Evolutionary conservation across 1,284 basidiomycete genomes (phyloP).

Genomic region (Ceratorhiza oryzae-sativae): DNA sequence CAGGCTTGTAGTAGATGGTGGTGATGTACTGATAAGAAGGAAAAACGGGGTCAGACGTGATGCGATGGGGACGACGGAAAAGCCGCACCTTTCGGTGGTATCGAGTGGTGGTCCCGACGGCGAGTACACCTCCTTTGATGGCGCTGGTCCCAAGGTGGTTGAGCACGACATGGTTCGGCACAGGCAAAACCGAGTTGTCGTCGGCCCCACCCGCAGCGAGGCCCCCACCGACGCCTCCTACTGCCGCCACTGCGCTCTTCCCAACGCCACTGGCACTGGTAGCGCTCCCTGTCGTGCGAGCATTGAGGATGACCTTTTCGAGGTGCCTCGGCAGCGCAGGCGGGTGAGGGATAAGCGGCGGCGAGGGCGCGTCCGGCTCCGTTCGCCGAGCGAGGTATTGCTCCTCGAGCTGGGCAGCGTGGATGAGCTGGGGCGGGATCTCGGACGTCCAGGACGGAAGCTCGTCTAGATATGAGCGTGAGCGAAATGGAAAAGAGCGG

Average conservation of each 20-base stretch:
- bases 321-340: slow-evolving; percentile 89
- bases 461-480: slow-evolving; percentile 36
- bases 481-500: slow-evolving; percentile 1
- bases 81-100: slow-evolving; percentile 87
- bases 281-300: slow-evolving; percentile 50
- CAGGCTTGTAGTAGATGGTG: slow-evolving; percentile 71
- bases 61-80: slow-evolving; percentile 41
- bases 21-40: slow-evolving; percentile 61
- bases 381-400: slow-evolving; percentile 62
- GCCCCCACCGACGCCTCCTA: slow-evolving; percentile 31
- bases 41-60: slow-evolving; percentile 19
- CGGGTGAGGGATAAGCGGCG: slow-evolving; percentile 77
- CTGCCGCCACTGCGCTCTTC: slow-evolving; percentile 42
- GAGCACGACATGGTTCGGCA: slow-evolving; percentile 93
- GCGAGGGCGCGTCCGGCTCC: slow-evolving; percentile 59
- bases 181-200: slow-evolving; percentile 91
- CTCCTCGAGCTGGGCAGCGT: slow-evolving; percentile 86
- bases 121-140: slow-evolving; percentile 92
- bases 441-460: slow-evolving; percentile 70
- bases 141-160: slow-evolving; percentile 97
- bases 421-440: slow-evolving; percentile 75
- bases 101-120: slow-evolving; percentile 91
- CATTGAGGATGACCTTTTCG: slow-evolving; percentile 92
- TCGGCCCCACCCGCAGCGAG: slow-evolving; percentile 60
- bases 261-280: slow-evolving; percentile 48